Evolutionary conservation across 2,329 filamentous ascomycete species (phyloP).

Genomic region (Aspergillus sp.): DNA sequence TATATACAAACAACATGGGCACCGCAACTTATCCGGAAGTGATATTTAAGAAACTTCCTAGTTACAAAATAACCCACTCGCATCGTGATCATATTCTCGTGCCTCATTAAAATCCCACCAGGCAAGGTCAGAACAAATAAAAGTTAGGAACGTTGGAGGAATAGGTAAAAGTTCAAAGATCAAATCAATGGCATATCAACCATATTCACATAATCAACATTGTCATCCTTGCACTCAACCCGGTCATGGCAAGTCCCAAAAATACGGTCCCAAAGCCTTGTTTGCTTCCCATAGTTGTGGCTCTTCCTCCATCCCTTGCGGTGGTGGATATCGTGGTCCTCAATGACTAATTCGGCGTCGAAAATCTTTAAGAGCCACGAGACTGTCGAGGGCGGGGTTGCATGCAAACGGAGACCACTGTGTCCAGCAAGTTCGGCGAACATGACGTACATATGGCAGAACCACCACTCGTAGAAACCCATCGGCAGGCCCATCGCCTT

Average conservation of each 20-base stretch:
- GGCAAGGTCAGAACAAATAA: neutral
- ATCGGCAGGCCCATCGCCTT: conserved; percentile 17
- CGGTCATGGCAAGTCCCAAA: conserved; percentile 20
- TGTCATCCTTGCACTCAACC: conserved; percentile 14
- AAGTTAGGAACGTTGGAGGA: neutral
- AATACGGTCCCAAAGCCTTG: conserved; percentile 19
- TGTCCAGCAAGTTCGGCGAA: conserved; percentile 20
- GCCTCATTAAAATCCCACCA: too few relatives aligned
- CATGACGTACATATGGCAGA: conserved; percentile 20
- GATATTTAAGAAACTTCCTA: too few relatives aligned
- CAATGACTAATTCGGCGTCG: conserved; percentile 19
- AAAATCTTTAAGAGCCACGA: conserved; percentile 15
- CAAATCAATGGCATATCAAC: conserved; percentile 17
- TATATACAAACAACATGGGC: too few relatives aligned
- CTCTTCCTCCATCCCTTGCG: conserved; percentile 23
- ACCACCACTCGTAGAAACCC: conserved; percentile 23
- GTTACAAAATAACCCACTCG: too few relatives aligned
- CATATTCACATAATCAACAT: conserved; percentile 18
- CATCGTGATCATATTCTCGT: too few relatives aligned
- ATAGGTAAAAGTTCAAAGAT: neutral
- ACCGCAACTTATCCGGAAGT: too few relatives aligned
- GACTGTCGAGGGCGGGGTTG: conserved; percentile 14
- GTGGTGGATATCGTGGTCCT: conserved; percentile 22
- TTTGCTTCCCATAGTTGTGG: conserved; percentile 22
- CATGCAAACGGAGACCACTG: conserved; percentile 17